Evolutionary conservation across 2,329 filamentous ascomycete genomes (phyloP), one percentile per base, ranked within the genome.

Genomic region (Fusarium lyarnte): DNA sequence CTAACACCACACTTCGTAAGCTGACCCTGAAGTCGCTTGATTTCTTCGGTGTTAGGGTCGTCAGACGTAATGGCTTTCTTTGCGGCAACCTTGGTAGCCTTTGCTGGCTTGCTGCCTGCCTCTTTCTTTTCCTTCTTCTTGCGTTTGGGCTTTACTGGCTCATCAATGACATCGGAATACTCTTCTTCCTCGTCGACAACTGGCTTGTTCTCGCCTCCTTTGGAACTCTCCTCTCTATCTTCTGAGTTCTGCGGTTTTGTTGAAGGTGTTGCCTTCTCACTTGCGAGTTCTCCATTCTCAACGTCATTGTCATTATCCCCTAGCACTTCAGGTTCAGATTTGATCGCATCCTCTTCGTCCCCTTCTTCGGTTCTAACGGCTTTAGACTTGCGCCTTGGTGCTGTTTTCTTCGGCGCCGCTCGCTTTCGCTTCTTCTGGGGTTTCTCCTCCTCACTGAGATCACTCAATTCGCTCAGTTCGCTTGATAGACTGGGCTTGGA

Each of bases 1-100:
- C 94, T 92, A 61, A 98, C 90, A 35, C 95, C 95, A 78, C 95
- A 99, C 82, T 98, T 97, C 49, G 92, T 84, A 11, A 99, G 88
- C 81, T 95, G 94, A 13, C 90, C 89, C 82, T 98, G 95, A 7
- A 98, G 86, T 53, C 91, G 92, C 81, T 97, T 98, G 79, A 98
- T 92, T 80, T 97, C 93, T 7, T 89, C 90, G 66, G 94, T 90
- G 67, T 94, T 88, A 0, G 92, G 89, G 70, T 94, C 79, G 23
- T 83, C 78, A 5, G 81, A 54, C 12, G 75, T 66, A 25, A 77
- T 43, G 54, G 82, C 81, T 66, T 76, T 80, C 70, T 80, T 81
- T 52, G 54, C 36, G 10, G 60, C 51, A 21, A 77, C 49, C 53
- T 81, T 83, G 38, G 77, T 35, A 9, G 72, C 46, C 39, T 78